Evolutionary conservation across 164 flowering plant species (phyloP), one percentile per base, ranked within the genome.

Genomic region (Stephania yunnanensis): DNA sequence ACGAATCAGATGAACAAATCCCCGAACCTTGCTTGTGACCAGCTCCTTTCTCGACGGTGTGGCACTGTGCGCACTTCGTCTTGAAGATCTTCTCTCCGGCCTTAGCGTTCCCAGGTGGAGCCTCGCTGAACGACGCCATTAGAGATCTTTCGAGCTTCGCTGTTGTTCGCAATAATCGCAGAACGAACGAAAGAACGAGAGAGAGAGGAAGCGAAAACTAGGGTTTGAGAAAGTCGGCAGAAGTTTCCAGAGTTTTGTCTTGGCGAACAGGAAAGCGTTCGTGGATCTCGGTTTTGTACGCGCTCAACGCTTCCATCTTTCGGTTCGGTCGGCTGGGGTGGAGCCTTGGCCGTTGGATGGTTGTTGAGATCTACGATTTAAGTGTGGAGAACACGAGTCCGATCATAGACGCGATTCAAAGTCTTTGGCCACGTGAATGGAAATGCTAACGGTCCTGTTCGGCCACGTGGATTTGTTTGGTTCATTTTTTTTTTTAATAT

Each of bases 21-120:
- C 42, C 1, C 42, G 4, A 36, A 87, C 90, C 90, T 83, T 86
- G 90, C 68, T 86, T 87, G 84, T 87, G 90, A 30, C 90, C 88
- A 8, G 88, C 85, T 53, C 90, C 88, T 67, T 87, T 86, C 0
- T 87, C 90, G 70, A 82, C 88, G 29, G 90, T 87, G 77, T 87
- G 90, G 53, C 90, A 87, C 75, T 87, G 90, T 74, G 90, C 90
- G 78, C 97, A 92, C 88, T 92, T 92, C 6, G 89, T 92, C 82
- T 78, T 91, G 88, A 92, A 92, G 86, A 91, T 92, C 86, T 90
- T 92, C 79, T 89, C 95, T 45, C 97, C 97, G 19, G 86, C 76
- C 66, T 84, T 84, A 0, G 78, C 7, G 75, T 88, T 31, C 10
- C 95, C 97, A 0, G 95, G 88, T 6, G 97, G 97, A 12, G 97